These are phyloP conservation scores for Vitis hybrid DNA, from an alignment of 177 flowering plant species.

Conservation along the genomic window DNA sequence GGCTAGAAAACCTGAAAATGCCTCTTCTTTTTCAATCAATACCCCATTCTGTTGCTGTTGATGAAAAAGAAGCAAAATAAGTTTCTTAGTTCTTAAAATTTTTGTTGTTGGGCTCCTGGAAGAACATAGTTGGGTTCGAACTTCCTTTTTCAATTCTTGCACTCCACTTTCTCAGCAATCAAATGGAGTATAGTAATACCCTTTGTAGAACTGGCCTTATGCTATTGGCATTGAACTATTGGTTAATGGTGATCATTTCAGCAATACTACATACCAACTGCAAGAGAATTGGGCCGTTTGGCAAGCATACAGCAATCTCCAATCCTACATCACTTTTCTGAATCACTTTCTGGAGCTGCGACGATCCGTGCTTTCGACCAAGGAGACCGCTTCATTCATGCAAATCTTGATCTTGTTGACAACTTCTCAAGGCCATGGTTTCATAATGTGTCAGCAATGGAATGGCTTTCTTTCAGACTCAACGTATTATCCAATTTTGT, in stretches of 20 bases:
- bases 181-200: too few relatives aligned
- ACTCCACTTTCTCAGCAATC: too few relatives aligned
- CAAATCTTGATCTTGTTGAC: slow-evolving; percentile 69
- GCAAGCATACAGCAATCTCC: slow-evolving; percentile 86
- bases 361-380: slow-evolving; percentile 90
- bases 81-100: too few relatives aligned
- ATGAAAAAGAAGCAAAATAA: too few relatives aligned
- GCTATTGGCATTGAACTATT: background rate
- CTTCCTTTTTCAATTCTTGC: too few relatives aligned
- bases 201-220: background rate
- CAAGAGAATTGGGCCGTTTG: slow-evolving; percentile 83
- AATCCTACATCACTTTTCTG: slow-evolving; percentile 94
- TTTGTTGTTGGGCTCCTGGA: too few relatives aligned
- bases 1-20: too few relatives aligned
- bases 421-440: slow-evolving; percentile 91
- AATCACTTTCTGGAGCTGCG: slow-evolving; percentile 90
- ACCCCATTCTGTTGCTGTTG: too few relatives aligned
- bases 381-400: slow-evolving; percentile 52
- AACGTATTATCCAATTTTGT: slow-evolving; percentile 83
- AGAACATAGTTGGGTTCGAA: too few relatives aligned
- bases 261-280: slow-evolving; percentile 84
- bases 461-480: slow-evolving; percentile 94
- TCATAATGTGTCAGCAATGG: slow-evolving; percentile 88
- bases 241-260: slow-evolving; percentile 29
- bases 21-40: too few relatives aligned